Conservation (phyloP, 192 early-diverging fungal species). For the Thoreauomyces humboldtii region DNA sequence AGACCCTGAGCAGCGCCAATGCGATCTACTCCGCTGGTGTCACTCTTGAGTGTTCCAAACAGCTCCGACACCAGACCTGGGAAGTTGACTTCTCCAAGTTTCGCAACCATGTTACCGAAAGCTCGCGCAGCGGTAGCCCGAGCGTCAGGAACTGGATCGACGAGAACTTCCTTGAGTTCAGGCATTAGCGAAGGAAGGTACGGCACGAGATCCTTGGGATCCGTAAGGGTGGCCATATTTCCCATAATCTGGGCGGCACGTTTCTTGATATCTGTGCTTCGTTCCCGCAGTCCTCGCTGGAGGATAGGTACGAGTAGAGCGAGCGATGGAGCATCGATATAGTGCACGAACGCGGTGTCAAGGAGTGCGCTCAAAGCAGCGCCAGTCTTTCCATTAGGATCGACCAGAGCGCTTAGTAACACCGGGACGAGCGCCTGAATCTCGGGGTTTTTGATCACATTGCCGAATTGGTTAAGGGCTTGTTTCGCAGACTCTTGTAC, state of each 20-base stretch:
- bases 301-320: conserved; percentile 94
- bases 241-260: conserved; percentile 97
- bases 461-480: conserved; percentile 83
- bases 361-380: conserved; percentile 80
- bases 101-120: conserved; percentile 86
- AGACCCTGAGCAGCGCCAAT: conserved; percentile 97
- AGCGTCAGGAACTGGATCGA: conserved; percentile 95
- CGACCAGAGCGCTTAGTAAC: conserved; percentile 79
- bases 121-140: conserved; percentile 92
- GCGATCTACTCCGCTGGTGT: conserved; percentile 89
- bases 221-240: conserved; percentile 94
- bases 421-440: conserved; percentile 88
- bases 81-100: conserved; percentile 92
- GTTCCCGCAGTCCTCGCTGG: conserved; percentile 85
- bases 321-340: conserved; percentile 94
- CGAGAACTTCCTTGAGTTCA: conserved; percentile 82
- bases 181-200: conserved; percentile 84
- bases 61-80: conserved; percentile 87
- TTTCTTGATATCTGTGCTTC: conserved; percentile 89
- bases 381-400: conserved; percentile 85
- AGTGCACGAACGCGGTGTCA: conserved; percentile 95
- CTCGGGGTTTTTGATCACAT: conserved; percentile 97
- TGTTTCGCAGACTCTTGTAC: conserved; percentile 84
- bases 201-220: conserved; percentile 87
- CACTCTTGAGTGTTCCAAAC: conserved; percentile 79